Base-by-base conservation (phyloP, 1,284 basidiomycete species). In the Gymnopus androsaceus region DNA sequence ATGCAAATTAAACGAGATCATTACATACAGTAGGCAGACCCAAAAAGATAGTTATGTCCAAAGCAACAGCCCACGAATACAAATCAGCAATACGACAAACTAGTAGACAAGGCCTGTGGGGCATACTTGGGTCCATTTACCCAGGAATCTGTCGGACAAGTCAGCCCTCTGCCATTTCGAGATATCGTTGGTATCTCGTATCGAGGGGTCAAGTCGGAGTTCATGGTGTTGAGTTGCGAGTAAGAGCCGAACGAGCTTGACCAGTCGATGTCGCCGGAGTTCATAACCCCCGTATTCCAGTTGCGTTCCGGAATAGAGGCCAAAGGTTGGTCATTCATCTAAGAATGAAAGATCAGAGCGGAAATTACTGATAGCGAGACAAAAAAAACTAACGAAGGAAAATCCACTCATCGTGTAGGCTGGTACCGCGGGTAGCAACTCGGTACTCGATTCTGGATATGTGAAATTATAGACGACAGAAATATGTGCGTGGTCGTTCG, bases 381-480 rank as follows among this genome's bases (percentile, higher is more conserved):
- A 21, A n/a, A 37, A 19, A 21, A 17, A 17, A 51, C 48, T 42
- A 11, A 46, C 42, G 34, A 38, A 42, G 21, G 49, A 53, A 36
- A 46, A 42, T n/a, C n/a, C n/a, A 34, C 25, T 41, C 7, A 15
- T n/a, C 46, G 27, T 33, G 37, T 57, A 50, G 25, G 11, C 47
- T 27, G 30, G 30, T 17, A 23, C 27, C 23, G 49, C 28, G 15
- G 36, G 42, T 2, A 50, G 25, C n/a, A 47, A 42, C 17, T 55
- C 55, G 25, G 49, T 54, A 37, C 47, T 51, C 7, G 53, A 48
- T 25, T 53, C 51, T 15, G 58, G 60, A 36, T 57, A 54, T 23
- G 45, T 51, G 50, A 66, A 69, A 42, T 63, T 67, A 57, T 69
- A 71, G 33, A 68, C 55, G 31, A 69, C 57, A 11, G 67, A 66